A percentile compares a stretch with the other conserved stretches of the same genome.
phyloP scores from a whole-genome alignment of 768 basidiomycete genomes.

The Clitopilus hobsonii region DNA sequence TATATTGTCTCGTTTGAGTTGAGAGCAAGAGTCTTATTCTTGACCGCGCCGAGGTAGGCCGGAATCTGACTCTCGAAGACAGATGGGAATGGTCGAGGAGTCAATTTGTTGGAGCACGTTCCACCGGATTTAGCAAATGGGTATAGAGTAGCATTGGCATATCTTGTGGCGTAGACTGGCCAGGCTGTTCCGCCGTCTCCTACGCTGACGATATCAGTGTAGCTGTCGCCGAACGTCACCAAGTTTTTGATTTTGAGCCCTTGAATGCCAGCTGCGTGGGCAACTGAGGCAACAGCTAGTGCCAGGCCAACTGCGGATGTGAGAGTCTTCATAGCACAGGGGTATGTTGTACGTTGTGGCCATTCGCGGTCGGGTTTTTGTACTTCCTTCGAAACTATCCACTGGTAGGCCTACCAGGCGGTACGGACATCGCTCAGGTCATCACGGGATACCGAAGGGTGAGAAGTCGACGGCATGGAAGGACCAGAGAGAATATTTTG shows the following conservation, averaged over 20 bases:
- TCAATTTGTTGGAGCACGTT: constrained; percentile 61
- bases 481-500: background rate
- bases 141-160: constrained; percentile 47
- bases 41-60: constrained; percentile 36
- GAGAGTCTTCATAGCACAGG: background rate
- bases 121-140: constrained; percentile 61
- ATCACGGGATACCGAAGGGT: no score
- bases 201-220: constrained; percentile 45
- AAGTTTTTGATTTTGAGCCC: constrained; percentile 40
- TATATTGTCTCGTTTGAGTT: constrained; percentile 48
- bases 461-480: no score
- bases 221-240: constrained; percentile 67
- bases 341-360: no score
- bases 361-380: no score
- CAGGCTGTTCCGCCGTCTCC: constrained; percentile 47
- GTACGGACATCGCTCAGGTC: no score
- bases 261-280: background rate
- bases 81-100: constrained; percentile 52
- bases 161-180: constrained; percentile 57
- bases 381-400: no score
- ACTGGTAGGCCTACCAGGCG: no score
- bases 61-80: constrained; percentile 58
- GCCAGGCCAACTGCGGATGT: background rate
- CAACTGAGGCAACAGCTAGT: background rate
- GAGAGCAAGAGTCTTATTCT: constrained; percentile 36